Percentiles rank a stretch among this genome's conserved stretches.
Conservation (phyloP, 495 filamentous ascomycete genomes). For the Chaetomium fimeti region DNA sequence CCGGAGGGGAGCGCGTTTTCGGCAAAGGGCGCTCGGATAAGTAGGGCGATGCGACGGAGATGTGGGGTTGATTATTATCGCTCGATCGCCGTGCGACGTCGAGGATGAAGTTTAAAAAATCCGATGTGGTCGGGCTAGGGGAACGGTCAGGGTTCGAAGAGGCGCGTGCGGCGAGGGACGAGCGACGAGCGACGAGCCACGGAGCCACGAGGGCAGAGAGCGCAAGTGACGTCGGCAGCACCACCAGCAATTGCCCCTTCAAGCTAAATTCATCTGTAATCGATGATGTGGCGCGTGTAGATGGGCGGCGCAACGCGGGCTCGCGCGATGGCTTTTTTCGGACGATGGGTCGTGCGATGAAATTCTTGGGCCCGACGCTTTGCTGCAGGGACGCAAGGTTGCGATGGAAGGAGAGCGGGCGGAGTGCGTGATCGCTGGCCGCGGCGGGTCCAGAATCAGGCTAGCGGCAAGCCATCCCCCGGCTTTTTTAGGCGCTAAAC, state of each 20-base stretch:
- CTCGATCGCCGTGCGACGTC: conserved; percentile 22
- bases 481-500: conserved; percentile 26
- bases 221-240: neutral
- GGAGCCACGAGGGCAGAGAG: neutral
- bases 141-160: conserved; percentile 24
- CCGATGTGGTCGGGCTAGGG: conserved; percentile 15
- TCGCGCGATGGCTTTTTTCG: neutral
- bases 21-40: conserved; percentile 2
- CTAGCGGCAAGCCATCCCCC: conserved; percentile 32
- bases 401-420: conserved; percentile 33
- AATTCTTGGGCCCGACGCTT: conserved; percentile 26
- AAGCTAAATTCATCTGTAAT: neutral
- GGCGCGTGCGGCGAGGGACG: conserved; percentile 1
- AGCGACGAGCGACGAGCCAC: conserved; percentile 2
- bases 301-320: conserved; percentile 1
- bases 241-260: conserved; percentile 3
- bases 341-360: conserved; percentile 16
- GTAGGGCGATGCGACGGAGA: conserved; percentile 9
- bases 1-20: conserved; percentile 32
- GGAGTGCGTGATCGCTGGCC: conserved; percentile 34
- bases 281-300: neutral
- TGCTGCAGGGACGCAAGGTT: conserved; percentile 35
- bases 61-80: conserved; percentile 13
- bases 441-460: conserved; percentile 19
- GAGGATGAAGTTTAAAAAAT: conserved; percentile 20